Percentiles rank a stretch among this genome's conserved stretches.
These are phyloP conservation scores for Ophiostoma quercus DNA, from an alignment of 2,329 filamentous ascomycete genomes.

Conservation along the genomic window DNA sequence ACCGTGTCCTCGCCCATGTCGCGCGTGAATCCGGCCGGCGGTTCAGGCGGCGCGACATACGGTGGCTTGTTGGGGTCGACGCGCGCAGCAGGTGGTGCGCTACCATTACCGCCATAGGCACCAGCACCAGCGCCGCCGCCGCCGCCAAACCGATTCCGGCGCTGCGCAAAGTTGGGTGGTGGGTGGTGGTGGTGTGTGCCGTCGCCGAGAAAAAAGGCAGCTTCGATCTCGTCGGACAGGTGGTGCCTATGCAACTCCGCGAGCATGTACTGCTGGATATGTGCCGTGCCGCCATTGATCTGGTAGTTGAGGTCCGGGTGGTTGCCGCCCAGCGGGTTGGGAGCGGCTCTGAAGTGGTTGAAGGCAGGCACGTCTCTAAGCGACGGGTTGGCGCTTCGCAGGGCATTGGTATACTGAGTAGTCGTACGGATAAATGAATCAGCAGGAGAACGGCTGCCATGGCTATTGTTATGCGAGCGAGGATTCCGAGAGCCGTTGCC, in stretches of 20 bases:
- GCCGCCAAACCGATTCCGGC: background rate
- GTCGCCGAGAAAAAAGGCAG: no score
- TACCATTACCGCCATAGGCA: background rate
- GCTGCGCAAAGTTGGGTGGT: no score
- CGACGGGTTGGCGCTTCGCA: background rate
- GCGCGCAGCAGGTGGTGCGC: no score
- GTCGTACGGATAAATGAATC: no score
- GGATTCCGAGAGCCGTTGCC: background rate
- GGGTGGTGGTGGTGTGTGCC: no score
- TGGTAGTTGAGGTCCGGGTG: slow-evolving; percentile 32
- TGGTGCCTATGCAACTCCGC: background rate
- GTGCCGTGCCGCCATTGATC: slow-evolving; percentile 29
- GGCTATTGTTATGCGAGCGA: no score
- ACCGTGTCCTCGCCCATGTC: slow-evolving; percentile 66
- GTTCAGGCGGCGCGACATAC: slow-evolving; percentile 60
- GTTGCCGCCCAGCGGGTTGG: slow-evolving; percentile 32
- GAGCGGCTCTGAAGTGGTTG: background rate
- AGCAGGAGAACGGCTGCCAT: no score
- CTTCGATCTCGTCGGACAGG: no score
- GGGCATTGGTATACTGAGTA: background rate
- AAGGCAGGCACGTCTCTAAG: background rate
- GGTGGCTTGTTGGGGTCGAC: slow-evolving; percentile 34
- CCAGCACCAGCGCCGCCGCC: background rate
- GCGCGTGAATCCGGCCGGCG: slow-evolving; percentile 74
- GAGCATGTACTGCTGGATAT: background rate